A percentile compares a stretch with the other conserved stretches of the same genome.
phyloP scores from a whole-genome alignment of 768 basidiomycete genomes.

The Termitomyces heimii region DNA sequence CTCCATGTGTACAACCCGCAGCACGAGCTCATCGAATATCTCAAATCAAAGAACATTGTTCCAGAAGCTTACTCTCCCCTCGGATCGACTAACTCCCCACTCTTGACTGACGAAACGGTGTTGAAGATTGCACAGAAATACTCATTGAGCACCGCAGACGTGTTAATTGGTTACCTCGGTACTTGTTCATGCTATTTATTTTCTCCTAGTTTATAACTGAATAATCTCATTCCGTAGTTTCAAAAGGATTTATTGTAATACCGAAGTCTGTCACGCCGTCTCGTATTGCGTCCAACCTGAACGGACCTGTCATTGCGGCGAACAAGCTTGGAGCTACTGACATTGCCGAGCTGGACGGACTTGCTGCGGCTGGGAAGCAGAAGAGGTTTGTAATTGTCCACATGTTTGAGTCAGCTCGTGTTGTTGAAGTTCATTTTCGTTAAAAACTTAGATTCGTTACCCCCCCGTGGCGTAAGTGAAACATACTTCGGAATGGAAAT shows the following conservation, averaged over 20 bases:
- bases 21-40: constrained; percentile 56
- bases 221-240: constrained; percentile 32
- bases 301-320: constrained; percentile 41
- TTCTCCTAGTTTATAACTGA: neutral
- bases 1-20: constrained; percentile 74
- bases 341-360: constrained; percentile 48
- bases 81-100: constrained; percentile 60
- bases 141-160: constrained; percentile 45
- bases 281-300: constrained; percentile 58
- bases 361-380: constrained; percentile 60
- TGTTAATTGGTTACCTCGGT: constrained; percentile 62
- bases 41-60: constrained; percentile 60
- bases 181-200: constrained; percentile 15
- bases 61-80: constrained; percentile 81
- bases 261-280: constrained; percentile 74
- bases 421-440: neutral
- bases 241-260: constrained; percentile 59
- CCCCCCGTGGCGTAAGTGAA: constrained; percentile 62
- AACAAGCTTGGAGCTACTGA: constrained; percentile 45
- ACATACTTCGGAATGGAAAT: neutral
- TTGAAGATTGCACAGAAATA: constrained; percentile 54
- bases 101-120: constrained; percentile 59
- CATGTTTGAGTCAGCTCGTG: neutral
- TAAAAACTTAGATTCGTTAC: constrained; percentile 41
- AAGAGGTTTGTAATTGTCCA: constrained; percentile 35